Conservation (phyloP, 345 rosid genomes). For the Citrus reticulata region DNA sequence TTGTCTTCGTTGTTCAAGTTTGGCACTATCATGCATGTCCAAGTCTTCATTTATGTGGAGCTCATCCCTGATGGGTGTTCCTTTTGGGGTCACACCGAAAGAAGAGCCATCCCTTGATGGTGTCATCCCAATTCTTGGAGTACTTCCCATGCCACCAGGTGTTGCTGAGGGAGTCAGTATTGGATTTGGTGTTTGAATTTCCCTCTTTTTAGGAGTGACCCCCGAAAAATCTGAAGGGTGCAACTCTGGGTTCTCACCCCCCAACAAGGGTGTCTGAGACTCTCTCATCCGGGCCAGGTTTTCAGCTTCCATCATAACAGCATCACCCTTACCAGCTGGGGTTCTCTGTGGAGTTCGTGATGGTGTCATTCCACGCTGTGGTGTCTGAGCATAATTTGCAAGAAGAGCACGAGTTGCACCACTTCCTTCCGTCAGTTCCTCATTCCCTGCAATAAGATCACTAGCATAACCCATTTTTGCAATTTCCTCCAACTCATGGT, state of each 20-base stretch:
- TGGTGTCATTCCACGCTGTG: conserved; percentile 85
- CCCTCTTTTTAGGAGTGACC: conserved; percentile 88
- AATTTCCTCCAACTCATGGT: conserved; percentile 90
- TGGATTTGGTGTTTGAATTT: conserved; percentile 90
- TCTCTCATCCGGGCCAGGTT: conserved; percentile 93
- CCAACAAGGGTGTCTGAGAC: conserved; percentile 94
- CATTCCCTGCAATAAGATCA: conserved; percentile 76
- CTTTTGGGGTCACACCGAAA: conserved; percentile 82
- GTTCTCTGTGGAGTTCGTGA: conserved; percentile 93
- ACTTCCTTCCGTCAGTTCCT: conserved; percentile 86
- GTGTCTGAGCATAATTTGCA: conserved; percentile 87
- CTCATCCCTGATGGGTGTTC: conserved; percentile 95
- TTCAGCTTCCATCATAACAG: conserved; percentile 99
- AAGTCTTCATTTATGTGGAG: conserved; percentile 92
- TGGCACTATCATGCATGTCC: conserved; percentile 73
- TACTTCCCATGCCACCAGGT: conserved; percentile 72
- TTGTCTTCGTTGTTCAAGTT: conserved; percentile 72
- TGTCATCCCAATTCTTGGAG: conserved; percentile 92
- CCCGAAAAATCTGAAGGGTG: conserved; percentile 92
- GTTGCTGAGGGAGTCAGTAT: conserved; percentile 91
- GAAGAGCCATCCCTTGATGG: conserved; percentile 86
- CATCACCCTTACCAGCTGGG: conserved; percentile 95
- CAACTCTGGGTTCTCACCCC: conserved; percentile 97
- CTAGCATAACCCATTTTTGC: conserved; percentile 99
- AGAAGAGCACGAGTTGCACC: conserved; percentile 95